Percentiles rank a stretch among this genome's conserved stretches.
Evolutionary conservation across 176 grass and related monocot species (phyloP).

Genomic region (Oryza brachyantha): DNA sequence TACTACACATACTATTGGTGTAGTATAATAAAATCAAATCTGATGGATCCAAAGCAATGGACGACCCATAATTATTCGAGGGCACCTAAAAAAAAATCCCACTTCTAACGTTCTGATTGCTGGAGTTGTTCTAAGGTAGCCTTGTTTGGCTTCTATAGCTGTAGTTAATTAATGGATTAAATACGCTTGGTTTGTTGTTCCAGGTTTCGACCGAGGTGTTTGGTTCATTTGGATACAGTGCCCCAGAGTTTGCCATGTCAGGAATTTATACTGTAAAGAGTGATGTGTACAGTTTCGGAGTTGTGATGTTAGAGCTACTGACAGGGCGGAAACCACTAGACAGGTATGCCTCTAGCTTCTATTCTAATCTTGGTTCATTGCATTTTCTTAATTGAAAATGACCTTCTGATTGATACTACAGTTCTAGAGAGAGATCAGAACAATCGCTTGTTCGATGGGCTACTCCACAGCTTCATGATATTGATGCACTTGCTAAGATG

Average conservation of each 20-base stretch:
- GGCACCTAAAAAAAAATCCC: too few relatives aligned
- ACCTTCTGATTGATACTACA: slow-evolving; percentile 35
- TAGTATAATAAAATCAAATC: too few relatives aligned
- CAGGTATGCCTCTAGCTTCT: slow-evolving; percentile 54
- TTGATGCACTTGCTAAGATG: slow-evolving; percentile 94
- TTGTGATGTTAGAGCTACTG: slow-evolving; percentile 97
- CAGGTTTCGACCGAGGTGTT: slow-evolving; percentile 84
- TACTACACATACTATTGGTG: too few relatives aligned
- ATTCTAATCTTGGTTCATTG: neutral
- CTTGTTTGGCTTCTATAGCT: slow-evolving; percentile 17
- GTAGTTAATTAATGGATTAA: slow-evolving; percentile 13
- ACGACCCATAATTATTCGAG: too few relatives aligned
- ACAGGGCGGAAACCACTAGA: slow-evolving; percentile 92
- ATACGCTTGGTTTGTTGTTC: slow-evolving; percentile 14
- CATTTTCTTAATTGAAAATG: neutral
- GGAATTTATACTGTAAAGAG: slow-evolving; percentile 95
- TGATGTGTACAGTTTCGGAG: slow-evolving; percentile 98
- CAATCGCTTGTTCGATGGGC: slow-evolving; percentile 99
- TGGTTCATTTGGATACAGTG: slow-evolving; percentile 97
- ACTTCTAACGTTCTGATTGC: neutral
- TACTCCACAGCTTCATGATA: slow-evolving; percentile 96
- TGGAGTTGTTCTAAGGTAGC: neutral
- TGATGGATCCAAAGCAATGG: too few relatives aligned
- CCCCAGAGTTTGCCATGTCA: slow-evolving; percentile 97
- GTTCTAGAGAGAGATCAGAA: slow-evolving; percentile 85